Base-by-base conservation (phyloP, 1,284 basidiomycete species). In the Boletus sp. region DNA sequence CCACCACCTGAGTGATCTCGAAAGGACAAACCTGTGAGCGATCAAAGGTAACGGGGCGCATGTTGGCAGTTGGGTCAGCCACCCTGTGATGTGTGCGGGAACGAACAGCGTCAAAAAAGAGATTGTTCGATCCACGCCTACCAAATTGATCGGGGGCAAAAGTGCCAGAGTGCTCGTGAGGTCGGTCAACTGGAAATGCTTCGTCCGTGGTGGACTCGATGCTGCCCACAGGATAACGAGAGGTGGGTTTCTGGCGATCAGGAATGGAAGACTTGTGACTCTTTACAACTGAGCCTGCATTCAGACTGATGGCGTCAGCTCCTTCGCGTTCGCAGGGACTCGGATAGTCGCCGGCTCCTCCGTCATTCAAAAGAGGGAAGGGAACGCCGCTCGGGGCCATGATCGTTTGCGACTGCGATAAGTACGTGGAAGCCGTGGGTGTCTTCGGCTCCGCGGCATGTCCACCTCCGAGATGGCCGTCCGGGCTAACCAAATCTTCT, bases 391-490 rank as follows among this genome's bases (percentile, higher is more conserved):
- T 53, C 43, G 62, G 39, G 41, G 50, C 49, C 34, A 57, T 48
- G 43, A 46, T 49, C 49, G 59, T 55, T 57, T 58, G 66, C 38
- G 66, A 55, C 51, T 65, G 65, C 26, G 67, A 61, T 57, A 69
- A 61, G 49, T 68, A 66, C 52, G 62, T 64, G 54, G 66, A 59
- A 41, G 55, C 59, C 52, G 63, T 67, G 59, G 67, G 67, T 48
- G 64, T 66, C 51, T 69, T 66, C 64, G 64, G 67, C 63, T 66
- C 64, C 64, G 64, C 63, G 57, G 67, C 48, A 54, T 55, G 55
- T 50, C 56, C 61, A 54, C 62, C 55, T 42, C 61, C 57, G 64
- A 61, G 51, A 52, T 63, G 65, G 44, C 54, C 57, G 63, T 67
- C 64, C 46, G 44, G 49, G 35, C 44, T 49, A 35, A 46, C 52